phyloP scores from a whole-genome alignment of 208 protist genomes.

The Lotmaria passim region DNA sequence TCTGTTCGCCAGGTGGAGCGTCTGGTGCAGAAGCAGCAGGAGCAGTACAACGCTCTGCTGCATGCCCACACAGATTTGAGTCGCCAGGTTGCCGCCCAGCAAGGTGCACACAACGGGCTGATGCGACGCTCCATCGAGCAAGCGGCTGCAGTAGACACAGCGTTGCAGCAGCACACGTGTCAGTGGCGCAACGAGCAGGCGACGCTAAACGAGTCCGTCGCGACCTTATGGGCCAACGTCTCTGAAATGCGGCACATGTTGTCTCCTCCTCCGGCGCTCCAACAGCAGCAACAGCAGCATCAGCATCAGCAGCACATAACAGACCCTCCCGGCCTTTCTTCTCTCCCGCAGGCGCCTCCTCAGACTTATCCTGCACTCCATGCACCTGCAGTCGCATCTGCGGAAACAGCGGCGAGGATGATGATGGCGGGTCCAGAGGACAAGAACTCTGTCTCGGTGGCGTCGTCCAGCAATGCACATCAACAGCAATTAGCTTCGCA shows the following conservation, averaged over 20 bases:
- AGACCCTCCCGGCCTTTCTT: too few relatives aligned
- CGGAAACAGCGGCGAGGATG: neutral
- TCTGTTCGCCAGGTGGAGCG: conserved; percentile 20
- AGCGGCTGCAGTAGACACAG: conserved; percentile 8
- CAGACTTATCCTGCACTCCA: neutral
- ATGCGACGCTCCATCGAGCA: conserved; percentile 12
- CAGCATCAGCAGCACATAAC: too few relatives aligned
- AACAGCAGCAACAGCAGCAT: neutral
- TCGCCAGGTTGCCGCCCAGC: conserved; percentile 25
- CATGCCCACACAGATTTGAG: conserved; percentile 23
- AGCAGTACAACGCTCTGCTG: conserved; percentile 27
- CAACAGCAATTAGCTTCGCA: neutral
- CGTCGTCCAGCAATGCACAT: neutral
- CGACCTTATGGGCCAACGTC: conserved; percentile 18
- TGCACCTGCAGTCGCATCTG: neutral
- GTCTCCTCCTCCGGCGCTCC: neutral
- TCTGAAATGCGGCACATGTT: conserved; percentile 12
- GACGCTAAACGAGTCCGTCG: conserved; percentile 13
- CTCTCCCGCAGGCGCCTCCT: neutral
- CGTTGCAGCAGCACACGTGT: conserved; percentile 7
- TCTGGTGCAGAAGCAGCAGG: conserved; percentile 21
- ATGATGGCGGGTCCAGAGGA: neutral
- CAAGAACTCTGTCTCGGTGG: neutral
- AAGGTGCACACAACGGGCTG: conserved; percentile 10
- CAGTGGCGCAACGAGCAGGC: conserved; percentile 19